Base-by-base conservation (phyloP, 1,284 basidiomycete species). In the Exobasidium rhododendri region DNA sequence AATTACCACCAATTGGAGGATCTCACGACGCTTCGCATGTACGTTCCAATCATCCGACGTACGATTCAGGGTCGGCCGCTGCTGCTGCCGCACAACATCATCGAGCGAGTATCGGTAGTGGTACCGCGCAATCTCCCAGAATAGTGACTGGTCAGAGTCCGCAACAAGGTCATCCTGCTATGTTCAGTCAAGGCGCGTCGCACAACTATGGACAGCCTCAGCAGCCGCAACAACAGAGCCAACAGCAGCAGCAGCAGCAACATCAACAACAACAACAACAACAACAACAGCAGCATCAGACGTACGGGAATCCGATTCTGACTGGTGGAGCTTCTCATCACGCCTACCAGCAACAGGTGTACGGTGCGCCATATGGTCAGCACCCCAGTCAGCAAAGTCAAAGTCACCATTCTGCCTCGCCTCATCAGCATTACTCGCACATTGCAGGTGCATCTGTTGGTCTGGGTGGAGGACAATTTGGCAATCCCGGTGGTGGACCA, bases 201-300 rank as follows among this genome's bases (percentile, higher is more conserved):
- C 22, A 43, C 20, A 43, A 43, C 26, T 29, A 44, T 20, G 14
- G 14, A 2, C 5, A 30, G 14, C 11, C 22, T 6, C 64, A 59
- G 20, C 61, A 61, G 10, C 59, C 68, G 29, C 65, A 67, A 20
- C 51, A 64, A 32, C 71, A 74, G 43, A 63, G 65, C 14, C 68
- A 67, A n/a, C 65, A 68, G 47, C 59, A 40, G 17, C 57, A 64
- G 56, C 55, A 66, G 63, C 64, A 59, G 20, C 61, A 61, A 13
- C 59, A 67, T 31, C 65, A 67, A 20, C 51, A 64, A 32, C 71
- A 74, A 35, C 65, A 67, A 17, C 68, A 67, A n/a, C 65, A 68
- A 50, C 59, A 40, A 40, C 57, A 64, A 57, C 55, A 66, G 63
- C 63, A 45, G 59, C 45, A 47, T 45, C 29, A 51, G 45, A 30